Conservation (phyloP, 441 rosid genomes). For the Populus hybrid region DNA sequence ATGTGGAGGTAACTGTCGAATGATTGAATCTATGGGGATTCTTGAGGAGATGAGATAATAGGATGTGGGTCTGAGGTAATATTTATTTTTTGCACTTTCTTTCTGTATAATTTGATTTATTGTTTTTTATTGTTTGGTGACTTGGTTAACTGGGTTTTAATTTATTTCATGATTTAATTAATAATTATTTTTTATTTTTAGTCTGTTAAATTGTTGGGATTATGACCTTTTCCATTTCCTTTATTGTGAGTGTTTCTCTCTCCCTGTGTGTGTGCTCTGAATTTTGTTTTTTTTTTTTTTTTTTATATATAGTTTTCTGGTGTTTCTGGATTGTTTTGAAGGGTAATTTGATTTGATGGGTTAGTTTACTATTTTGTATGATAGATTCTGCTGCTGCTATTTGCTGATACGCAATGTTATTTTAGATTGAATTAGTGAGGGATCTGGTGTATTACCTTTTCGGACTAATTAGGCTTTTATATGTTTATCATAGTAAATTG, state of each 20-base stretch:
- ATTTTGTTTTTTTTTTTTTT: not conserved
- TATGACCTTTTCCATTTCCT: conserved; percentile 21
- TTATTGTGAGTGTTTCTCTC: not conserved
- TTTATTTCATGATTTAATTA: not conserved
- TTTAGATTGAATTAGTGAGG: conserved; percentile 21
- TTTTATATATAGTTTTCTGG: not conserved
- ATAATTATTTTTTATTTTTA: not conserved
- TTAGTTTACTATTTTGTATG: conserved; percentile 23
- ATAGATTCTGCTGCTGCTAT: conserved; percentile 26
- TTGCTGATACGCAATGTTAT: conserved; percentile 18
- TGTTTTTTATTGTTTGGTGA: conserved; percentile 5
- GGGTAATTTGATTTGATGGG: conserved; percentile 15
- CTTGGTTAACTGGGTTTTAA: conserved; percentile 29
- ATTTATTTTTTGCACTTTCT: conserved; percentile 15
- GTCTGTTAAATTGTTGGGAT: conserved; percentile 18
- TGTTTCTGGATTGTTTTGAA: conserved; percentile 15
- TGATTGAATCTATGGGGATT: conserved; percentile 44
- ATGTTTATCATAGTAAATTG: too few species aligned
- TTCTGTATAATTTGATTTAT: conserved; percentile 23
- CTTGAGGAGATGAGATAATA: conserved; percentile 34
- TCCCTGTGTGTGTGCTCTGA: not conserved
- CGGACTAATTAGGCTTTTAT: too few species aligned
- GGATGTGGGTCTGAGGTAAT: conserved; percentile 68
- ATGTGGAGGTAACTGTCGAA: conserved; percentile 34
- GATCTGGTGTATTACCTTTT: conserved; percentile 35